Base-by-base conservation (phyloP, 2,329 filamentous ascomycete genomes). In the Elsinoe australis region DNA sequence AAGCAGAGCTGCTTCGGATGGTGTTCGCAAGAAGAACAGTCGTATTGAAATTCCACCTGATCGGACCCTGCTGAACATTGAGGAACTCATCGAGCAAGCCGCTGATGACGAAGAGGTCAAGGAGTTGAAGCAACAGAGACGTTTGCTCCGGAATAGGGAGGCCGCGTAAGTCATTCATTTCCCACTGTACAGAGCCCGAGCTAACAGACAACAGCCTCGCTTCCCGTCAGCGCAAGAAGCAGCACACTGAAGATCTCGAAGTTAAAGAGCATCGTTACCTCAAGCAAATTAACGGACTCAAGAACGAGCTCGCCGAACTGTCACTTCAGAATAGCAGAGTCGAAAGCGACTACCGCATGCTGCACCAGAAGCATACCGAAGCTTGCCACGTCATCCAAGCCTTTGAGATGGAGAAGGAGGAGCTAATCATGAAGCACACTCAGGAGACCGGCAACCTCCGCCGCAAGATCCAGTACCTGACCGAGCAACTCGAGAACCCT, bases 11-110 rank as follows among this genome's bases (percentile, higher is more conserved):
- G 87, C 49, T 24, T 48, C 45, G 32, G 88, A 94, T 58, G 87
- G 92, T 53, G 94, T 96, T 67, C 80, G 92, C 61, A 98, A 98
- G 81, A 96, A 96, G 83, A 98, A 96, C 62, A 88, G 89, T 55
- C 85, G 90, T 57, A 95, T 96, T 67, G 90, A 96, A 62, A 98
- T 98, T 57, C 92, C 92, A 7, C 82, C 86, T 35, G 92, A 95
- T 70, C 80, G 89, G 53, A 96, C 89, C 61, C 78, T 98, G 58
- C 82, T 79, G 73, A 96, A 94, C 70, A 96, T 98, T 68, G 92
- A 98, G 66, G 78, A 87, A 53, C 76, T 96, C 61, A 96, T 98
- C 67, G 76, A 83, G 47, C 82, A 87, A 67, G 90, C 87, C 28
- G 87, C 80, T 49, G 84, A 94, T 65, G 90, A 96, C 61, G 82